These are phyloP conservation scores for Coemansia sp. DNA, from an alignment of 192 early-diverging fungal genomes.

Conservation along the genomic window DNA sequence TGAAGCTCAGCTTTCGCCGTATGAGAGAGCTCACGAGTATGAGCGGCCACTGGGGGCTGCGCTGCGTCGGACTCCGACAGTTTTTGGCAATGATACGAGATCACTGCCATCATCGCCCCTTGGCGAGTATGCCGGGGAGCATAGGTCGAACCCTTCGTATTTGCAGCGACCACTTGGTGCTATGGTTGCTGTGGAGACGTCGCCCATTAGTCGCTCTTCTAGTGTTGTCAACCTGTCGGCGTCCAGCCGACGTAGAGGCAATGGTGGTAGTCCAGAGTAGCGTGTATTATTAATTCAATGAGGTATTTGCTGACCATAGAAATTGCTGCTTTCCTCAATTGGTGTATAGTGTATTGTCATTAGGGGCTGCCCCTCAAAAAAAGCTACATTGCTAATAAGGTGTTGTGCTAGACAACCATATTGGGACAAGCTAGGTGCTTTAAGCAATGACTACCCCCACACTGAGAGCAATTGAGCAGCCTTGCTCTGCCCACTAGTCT, in stretches of 20 bases:
- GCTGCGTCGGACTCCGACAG: conserved; percentile 14
- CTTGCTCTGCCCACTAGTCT: too few species aligned
- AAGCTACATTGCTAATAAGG: too few species aligned
- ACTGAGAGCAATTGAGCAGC: too few species aligned
- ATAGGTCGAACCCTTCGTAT: not conserved
- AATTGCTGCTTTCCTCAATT: too few species aligned
- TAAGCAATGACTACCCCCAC: too few species aligned
- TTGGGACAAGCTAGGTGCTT: too few species aligned
- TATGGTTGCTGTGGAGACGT: not conserved
- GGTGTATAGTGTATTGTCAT: too few species aligned
- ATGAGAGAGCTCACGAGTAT: not conserved
- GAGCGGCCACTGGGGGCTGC: not conserved
- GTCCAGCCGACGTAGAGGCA: conserved; percentile 21
- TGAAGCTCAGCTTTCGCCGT: not conserved
- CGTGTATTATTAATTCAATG: not conserved
- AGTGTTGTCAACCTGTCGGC: conserved; percentile 21
- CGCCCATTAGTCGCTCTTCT: conserved; percentile 25
- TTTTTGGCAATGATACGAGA: not conserved
- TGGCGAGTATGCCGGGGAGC: not conserved
- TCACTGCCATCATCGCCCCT: not conserved
- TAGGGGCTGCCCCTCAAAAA: too few species aligned
- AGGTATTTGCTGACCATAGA: too few species aligned
- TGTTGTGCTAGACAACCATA: too few species aligned
- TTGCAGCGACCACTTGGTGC: not conserved
- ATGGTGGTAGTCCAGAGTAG: not conserved